A percentile compares a stretch with the other conserved stretches of the same genome.
Evolutionary conservation across 2,329 filamentous ascomycete species (phyloP).

Genomic region (Blastomyces emzantsi): DNA sequence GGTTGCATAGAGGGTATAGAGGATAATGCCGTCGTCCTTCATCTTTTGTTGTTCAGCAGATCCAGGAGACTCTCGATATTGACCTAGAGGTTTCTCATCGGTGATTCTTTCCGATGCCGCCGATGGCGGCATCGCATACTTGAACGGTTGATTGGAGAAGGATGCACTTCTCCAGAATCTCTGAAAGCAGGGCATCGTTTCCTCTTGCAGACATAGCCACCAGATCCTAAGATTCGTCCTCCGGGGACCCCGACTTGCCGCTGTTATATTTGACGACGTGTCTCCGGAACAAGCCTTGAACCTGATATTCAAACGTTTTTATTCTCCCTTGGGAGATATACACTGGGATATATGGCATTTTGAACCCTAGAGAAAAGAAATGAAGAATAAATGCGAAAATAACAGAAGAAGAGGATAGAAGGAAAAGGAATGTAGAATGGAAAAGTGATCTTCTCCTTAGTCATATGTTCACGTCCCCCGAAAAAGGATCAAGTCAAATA

Average conservation of each 20-base stretch:
- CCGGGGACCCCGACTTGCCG: conserved; percentile 22
- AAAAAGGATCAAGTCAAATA: too few relatives aligned
- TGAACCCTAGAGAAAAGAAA: too few relatives aligned
- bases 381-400: too few relatives aligned
- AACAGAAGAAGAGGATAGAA: too few relatives aligned
- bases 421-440: too few relatives aligned
- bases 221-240: conserved; percentile 24
- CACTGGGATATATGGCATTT: too few relatives aligned
- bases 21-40: conserved; percentile 23
- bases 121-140: conserved; percentile 14
- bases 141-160: conserved; percentile 16
- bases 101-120: conserved; percentile 23
- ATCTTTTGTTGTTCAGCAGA: conserved; percentile 24
- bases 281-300: too few relatives aligned
- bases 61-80: conserved; percentile 24
- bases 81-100: conserved; percentile 21
- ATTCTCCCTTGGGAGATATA: too few relatives aligned
- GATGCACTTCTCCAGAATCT: conserved; percentile 20
- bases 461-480: too few relatives aligned
- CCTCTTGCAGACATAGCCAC: conserved; percentile 33
- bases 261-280: conserved; percentile 18
- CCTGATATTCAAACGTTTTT: too few relatives aligned
- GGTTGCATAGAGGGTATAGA: conserved; percentile 25
- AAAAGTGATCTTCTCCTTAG: too few relatives aligned
- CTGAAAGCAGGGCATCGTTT: conserved; percentile 32